Evolutionary conservation across 2,329 filamentous ascomycete species (phyloP).

Genomic region (Fusarium decemcellulare): DNA sequence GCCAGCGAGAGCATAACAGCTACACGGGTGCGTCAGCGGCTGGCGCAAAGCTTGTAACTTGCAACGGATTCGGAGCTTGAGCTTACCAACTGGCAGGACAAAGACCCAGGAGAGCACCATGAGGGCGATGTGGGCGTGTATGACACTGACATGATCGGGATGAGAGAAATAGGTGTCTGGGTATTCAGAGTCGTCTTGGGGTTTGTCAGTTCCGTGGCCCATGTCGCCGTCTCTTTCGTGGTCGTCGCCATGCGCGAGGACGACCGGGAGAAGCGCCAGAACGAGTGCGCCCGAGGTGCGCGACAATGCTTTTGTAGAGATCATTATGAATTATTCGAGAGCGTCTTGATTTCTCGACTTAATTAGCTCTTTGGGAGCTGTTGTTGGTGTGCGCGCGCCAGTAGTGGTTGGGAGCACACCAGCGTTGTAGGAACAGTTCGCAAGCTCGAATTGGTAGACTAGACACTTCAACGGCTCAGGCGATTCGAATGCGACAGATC

Average conservation of each 20-base stretch:
- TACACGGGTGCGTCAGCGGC: conserved; percentile 52
- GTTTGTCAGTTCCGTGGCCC: conserved; percentile 36
- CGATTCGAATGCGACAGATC: neutral
- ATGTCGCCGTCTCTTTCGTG: conserved; percentile 22
- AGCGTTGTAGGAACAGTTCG: neutral
- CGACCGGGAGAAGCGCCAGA: conserved; percentile 34
- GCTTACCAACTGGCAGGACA: conserved; percentile 79
- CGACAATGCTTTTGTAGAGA: neutral
- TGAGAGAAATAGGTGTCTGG: conserved; percentile 73
- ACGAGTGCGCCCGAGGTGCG: conserved; percentile 11
- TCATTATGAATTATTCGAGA: conserved; percentile 9
- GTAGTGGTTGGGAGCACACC: neutral
- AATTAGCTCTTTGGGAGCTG: neutral
- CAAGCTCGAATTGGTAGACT: conserved; percentile 7
- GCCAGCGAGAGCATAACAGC: conserved; percentile 90
- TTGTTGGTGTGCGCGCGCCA: conserved; percentile 1
- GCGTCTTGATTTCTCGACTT: neutral
- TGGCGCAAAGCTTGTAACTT: neutral
- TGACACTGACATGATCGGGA: conserved; percentile 65
- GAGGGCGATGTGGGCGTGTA: conserved; percentile 78
- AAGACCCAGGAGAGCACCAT: conserved; percentile 83
- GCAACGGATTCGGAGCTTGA: neutral
- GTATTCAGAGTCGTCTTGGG: conserved; percentile 50
- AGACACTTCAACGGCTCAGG: neutral
- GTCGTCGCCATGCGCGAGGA: conserved; percentile 38